Base-by-base conservation (phyloP, 495 filamentous ascomycete species). In the Filosporella fistucella region DNA sequence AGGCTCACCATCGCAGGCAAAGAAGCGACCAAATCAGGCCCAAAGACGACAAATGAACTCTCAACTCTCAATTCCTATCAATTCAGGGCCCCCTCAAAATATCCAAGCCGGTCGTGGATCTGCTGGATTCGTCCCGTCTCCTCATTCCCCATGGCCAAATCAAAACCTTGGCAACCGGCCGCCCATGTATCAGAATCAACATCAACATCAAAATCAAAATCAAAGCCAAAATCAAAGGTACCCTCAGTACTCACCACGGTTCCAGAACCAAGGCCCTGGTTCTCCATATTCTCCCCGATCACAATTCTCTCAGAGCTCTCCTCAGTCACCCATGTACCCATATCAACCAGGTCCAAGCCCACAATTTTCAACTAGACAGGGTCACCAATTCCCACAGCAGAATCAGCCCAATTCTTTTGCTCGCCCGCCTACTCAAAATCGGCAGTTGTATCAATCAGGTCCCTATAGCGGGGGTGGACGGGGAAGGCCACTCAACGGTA, bases 1-100 rank as follows among this genome's bases (percentile, higher is more conserved):
- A 11, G 40, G 25, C 4, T n/a, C 24, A 12, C 29, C 18, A n/a
- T 21, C 1, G 30, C 30, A 12, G 16, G 16, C 12, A 37, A 37
- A 34, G 17, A 78, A 69, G 59, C 70, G 74, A 41, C 70, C 63
- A 8, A 80, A 78, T 50, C 76, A 80, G 45, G 73, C 75, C 4
- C 68, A 78, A 47, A 65, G 76, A 39, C 72, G 76, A 37, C 71
- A 75, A 56, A 71, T 73, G 69, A 72, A 68, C 16, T 64, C 74
- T 26, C 68, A 76, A 38, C 42, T 77, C 7, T 69, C 72, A 4
- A 73, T 78, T 39, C 67, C 74, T 11, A 65, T 75, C 33, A 72
- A 78, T 44, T 38, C 63, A 12, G 63, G 69, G 42, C 59, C 62
- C 12, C 49, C 26, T 16, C 42, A 46, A 16, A 14, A n/a, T 18